These are phyloP conservation scores for Cardamine chenopodiifolia DNA, from an alignment of 345 rosid genomes.

Conservation along the genomic window DNA sequence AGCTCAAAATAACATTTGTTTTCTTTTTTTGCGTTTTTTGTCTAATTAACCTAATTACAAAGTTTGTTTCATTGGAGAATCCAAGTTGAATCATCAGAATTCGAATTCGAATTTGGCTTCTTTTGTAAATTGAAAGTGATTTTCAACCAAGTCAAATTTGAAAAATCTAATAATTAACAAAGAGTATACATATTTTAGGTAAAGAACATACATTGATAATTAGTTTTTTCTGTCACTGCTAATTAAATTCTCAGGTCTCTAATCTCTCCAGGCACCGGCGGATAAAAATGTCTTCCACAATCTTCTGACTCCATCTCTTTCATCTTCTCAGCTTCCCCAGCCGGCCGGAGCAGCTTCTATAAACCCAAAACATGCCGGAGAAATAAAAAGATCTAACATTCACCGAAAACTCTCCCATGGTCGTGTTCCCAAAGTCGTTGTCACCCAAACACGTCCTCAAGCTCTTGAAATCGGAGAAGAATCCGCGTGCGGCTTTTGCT, in stretches of 20 bases:
- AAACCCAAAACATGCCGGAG: slow-evolving; percentile 20
- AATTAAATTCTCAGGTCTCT: background rate
- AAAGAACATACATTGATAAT: background rate
- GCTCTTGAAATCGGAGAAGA: slow-evolving; percentile 68
- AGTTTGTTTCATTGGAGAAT: background rate
- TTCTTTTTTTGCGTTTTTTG: background rate
- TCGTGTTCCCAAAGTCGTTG: slow-evolving; percentile 57
- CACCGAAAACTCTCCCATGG: slow-evolving; percentile 46
- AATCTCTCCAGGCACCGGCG: background rate
- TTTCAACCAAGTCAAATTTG: too few relatives aligned
- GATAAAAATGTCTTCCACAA: background rate
- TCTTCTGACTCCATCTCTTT: background rate
- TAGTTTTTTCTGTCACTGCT: background rate
- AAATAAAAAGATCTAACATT: slow-evolving; percentile 32
- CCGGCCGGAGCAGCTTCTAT: background rate
- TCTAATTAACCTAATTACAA: background rate
- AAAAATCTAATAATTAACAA: background rate
- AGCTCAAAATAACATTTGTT: background rate
- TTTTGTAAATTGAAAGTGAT: too few relatives aligned
- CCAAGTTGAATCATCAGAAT: background rate
- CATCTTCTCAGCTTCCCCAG: background rate
- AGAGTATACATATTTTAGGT: background rate
- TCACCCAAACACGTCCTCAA: slow-evolving; percentile 62
- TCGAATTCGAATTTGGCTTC: background rate
- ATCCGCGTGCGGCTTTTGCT: slow-evolving; percentile 52